Percentiles rank a stretch among this genome's conserved stretches.
These are phyloP conservation scores for Penicillium sp. DNA, from an alignment of 2,329 filamentous ascomycete species.

Conservation along the genomic window DNA sequence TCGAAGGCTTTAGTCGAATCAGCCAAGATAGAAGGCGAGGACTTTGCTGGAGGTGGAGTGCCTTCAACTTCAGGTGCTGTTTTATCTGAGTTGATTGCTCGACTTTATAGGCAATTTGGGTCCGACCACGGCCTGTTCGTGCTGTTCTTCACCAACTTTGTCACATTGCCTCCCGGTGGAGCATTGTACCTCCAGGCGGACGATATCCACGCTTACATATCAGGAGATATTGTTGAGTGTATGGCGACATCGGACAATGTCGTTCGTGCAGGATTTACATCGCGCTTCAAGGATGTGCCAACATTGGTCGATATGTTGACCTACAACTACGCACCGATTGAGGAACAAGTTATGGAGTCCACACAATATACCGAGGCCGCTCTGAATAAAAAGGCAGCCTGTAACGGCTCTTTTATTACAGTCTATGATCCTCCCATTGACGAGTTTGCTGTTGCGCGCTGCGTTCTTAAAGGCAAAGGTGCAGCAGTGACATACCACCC, in stretches of 20 bases:
- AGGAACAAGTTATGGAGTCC: slow-evolving; percentile 89
- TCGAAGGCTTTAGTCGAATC: too few relatives aligned
- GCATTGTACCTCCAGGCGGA: slow-evolving; percentile 95
- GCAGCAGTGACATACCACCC: slow-evolving; percentile 85
- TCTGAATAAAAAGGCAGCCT: slow-evolving; percentile 78
- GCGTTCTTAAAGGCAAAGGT: slow-evolving; percentile 65
- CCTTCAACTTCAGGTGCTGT: too few relatives aligned
- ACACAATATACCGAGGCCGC: slow-evolving; percentile 81
- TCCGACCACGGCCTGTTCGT: slow-evolving; percentile 91
- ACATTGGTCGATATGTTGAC: slow-evolving; percentile 90
- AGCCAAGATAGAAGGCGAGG: too few relatives aligned
- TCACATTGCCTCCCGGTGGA: slow-evolving; percentile 82
- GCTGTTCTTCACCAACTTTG: slow-evolving; percentile 95
- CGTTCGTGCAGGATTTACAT: slow-evolving; percentile 92
- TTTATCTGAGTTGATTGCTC: slow-evolving; percentile 71
- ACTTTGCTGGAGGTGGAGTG: too few relatives aligned
- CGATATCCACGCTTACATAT: slow-evolving; percentile 88
- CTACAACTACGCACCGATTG: slow-evolving; percentile 91
- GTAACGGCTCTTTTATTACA: slow-evolving; percentile 66
- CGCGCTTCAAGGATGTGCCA: slow-evolving; percentile 94
- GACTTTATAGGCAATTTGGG: slow-evolving; percentile 84
- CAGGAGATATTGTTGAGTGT: slow-evolving; percentile 88
- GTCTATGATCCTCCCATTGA: slow-evolving; percentile 96
- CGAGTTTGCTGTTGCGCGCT: slow-evolving; percentile 87
- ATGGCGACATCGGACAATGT: slow-evolving; percentile 99